These are phyloP conservation scores for Sideroxylon spinosum DNA, from an alignment of 179 eudicot species.

Conservation along the genomic window DNA sequence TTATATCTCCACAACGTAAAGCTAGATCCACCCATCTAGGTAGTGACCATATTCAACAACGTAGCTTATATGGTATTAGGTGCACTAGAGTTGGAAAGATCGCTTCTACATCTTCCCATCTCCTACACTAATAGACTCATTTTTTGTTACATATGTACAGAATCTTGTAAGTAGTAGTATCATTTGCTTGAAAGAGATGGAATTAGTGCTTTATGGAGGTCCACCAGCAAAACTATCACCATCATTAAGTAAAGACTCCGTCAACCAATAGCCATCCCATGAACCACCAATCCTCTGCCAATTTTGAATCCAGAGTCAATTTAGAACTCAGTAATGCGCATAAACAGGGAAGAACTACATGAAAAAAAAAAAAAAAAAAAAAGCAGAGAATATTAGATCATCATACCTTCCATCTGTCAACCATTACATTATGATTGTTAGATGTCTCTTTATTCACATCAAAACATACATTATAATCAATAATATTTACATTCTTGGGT, in stretches of 20 bases:
- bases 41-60: no score
- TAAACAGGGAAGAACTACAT: not conserved
- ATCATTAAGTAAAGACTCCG: constrained; percentile 81
- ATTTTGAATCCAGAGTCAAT: constrained; percentile 12
- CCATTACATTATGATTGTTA: not conserved
- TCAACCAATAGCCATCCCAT: constrained; percentile 98
- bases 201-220: not conserved
- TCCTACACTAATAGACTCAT: no score
- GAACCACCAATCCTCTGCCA: constrained; percentile 84
- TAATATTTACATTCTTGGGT: no score
- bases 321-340: not conserved
- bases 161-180: not conserved
- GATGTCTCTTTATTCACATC: not conserved
- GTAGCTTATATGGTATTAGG: no score
- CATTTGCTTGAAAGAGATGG: not conserved
- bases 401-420: not conserved
- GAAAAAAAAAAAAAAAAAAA: no score
- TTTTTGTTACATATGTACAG: constrained; percentile 1
- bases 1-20: not conserved
- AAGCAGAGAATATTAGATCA: no score
- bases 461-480: no score
- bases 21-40: no score
- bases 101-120: no score
- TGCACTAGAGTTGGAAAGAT: no score
- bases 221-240: constrained; percentile 76